Base-by-base conservation (phyloP, 2,329 filamentous ascomycete genomes). In the Verticillium klebahnii region DNA sequence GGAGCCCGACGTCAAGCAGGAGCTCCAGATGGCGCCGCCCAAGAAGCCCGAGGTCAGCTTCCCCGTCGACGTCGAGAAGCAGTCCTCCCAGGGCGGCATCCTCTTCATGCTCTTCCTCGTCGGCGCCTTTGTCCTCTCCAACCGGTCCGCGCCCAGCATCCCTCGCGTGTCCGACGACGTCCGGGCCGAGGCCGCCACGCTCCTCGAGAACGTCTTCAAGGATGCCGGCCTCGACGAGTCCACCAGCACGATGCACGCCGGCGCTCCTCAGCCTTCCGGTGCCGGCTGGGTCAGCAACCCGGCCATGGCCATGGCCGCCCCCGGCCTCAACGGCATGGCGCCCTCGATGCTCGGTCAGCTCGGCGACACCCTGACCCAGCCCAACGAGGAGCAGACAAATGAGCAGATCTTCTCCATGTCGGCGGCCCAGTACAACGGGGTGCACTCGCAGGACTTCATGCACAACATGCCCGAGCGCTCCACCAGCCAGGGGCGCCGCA, bases 71-170 rank as follows among this genome's bases (percentile, higher is more conserved):
- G 74, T 76, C 63, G 86, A 89, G 65, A 89, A 89, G 78, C 79
- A 85, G 63, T 84, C 88, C 64, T 89, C 92, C 68, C 91, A 93
- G 70, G 91, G 92, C 59, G 86, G 92, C 70, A 79, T 98, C 70
- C 83, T 98, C 74, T 89, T 94, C 76, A 96, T 97, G 92, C 90
- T 97, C 68, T 90, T 99, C 72, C 89, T 99, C 60, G 93, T 97
- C 67, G 95, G 95, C 72, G 95, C 95, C 60, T 97, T 97, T 73
- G 93, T 98, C 69, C 90, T 95, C 65, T 97, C 94, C 36, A 96
- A 93, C 77, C 87, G 87, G 68, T 85, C 87, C 55, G 80, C 84
- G n/a, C 86, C 88, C 45, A 86, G 87, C 67, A 88, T 96, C 68
- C 90, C 91, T 58, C 85, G 85, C 61, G 89, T 94, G 72, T 90